Percentiles rank a stretch among this genome's conserved stretches.
Evolutionary conservation across 441 rosid species (phyloP).

Genomic region (Populus trichocarpa): DNA sequence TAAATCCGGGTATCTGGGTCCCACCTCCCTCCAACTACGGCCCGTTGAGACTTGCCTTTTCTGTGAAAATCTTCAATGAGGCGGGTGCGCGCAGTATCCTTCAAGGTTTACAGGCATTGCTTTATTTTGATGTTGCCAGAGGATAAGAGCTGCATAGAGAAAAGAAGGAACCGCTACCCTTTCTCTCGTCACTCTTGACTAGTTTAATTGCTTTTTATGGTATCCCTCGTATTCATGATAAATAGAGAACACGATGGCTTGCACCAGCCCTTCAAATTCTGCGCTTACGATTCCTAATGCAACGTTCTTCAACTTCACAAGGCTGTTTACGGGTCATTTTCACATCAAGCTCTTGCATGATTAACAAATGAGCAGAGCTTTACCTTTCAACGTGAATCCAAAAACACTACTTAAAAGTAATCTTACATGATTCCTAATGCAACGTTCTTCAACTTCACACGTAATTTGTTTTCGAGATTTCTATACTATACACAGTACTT

Average conservation of each 20-base stretch:
- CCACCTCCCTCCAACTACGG: conserved; percentile 4
- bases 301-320: neutral
- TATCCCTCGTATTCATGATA: too few species aligned
- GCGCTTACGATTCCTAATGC: neutral
- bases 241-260: too few species aligned
- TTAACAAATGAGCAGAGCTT: neutral
- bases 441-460: too few species aligned
- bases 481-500: neutral
- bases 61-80: conserved; percentile 8
- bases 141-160: neutral
- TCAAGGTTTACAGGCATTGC: neutral
- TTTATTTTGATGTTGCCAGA: neutral
- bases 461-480: neutral
- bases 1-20: conserved; percentile 43
- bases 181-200: neutral
- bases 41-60: neutral
- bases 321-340: neutral
- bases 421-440: too few species aligned
- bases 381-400: neutral
- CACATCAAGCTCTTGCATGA: neutral
- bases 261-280: too few species aligned
- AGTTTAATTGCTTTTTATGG: neutral
- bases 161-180: neutral
- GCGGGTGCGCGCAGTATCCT: neutral
- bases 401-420: neutral